Percentiles rank a stretch among this genome's conserved stretches.
Conservation (phyloP, 2,329 filamentous ascomycete genomes). For the Talaromyces verruculosus region DNA sequence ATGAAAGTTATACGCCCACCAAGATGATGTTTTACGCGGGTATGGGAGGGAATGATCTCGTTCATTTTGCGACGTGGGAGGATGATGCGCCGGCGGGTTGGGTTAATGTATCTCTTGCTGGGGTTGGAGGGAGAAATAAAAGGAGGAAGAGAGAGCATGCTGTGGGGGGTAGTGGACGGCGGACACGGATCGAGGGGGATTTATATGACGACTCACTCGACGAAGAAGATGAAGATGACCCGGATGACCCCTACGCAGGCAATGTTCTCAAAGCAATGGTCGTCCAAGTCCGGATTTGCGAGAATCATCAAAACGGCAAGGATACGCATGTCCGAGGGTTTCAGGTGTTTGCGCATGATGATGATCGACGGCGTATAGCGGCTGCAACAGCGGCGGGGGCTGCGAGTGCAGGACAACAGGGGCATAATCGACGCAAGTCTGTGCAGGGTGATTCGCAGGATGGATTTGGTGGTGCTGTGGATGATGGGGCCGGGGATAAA, state of each 20-base stretch:
- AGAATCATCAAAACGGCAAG: slow-evolving; percentile 99
- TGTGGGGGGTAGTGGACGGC: neutral
- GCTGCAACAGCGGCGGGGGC: slow-evolving; percentile 24
- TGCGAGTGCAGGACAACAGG: slow-evolving; percentile 1
- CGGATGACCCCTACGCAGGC: slow-evolving; percentile 53
- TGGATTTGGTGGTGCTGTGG: slow-evolving; percentile 26
- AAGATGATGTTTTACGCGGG: slow-evolving; percentile 87
- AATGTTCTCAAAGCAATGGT: slow-evolving; percentile 84
- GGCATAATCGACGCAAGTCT: slow-evolving; percentile 30
- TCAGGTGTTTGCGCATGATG: slow-evolving; percentile 70
- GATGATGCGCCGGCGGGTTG: slow-evolving; percentile 81
- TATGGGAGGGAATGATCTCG: slow-evolving; percentile 85
- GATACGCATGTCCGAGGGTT: slow-evolving; percentile 95
- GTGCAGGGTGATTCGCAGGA: slow-evolving; percentile 33
- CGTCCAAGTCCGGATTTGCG: slow-evolving; percentile 83
- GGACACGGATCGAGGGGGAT: slow-evolving; percentile 15
- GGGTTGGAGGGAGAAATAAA: slow-evolving; percentile 54
- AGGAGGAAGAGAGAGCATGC: slow-evolving; percentile 28
- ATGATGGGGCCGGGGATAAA: slow-evolving; percentile 28
- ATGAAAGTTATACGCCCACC: slow-evolving; percentile 96
- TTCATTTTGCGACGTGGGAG: slow-evolving; percentile 79
- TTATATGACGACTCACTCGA: slow-evolving; percentile 28
- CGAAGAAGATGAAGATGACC: slow-evolving; percentile 28
- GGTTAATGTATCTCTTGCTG: slow-evolving; percentile 76
- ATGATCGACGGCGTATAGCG: slow-evolving; percentile 35